Base-by-base conservation (phyloP, 257 asterid species). In the Paulownia fortunei region DNA sequence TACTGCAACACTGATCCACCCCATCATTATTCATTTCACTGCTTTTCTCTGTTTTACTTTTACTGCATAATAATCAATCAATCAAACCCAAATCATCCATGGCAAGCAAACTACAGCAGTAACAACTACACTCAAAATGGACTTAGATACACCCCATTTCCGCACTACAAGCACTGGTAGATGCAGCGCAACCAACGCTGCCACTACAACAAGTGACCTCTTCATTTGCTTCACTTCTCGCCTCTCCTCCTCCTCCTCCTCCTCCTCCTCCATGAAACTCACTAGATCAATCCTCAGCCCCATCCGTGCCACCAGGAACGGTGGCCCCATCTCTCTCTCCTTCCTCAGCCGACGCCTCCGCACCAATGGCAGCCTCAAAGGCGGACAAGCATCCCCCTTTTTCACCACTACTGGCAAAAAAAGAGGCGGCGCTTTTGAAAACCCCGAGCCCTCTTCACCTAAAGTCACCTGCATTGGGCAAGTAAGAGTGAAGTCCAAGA, bases 401-500 rank as follows among this genome's bases (percentile, higher is more conserved):
- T 84, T 90, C 82, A 73, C 82, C 24, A 23, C 7, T 24, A 36
- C 52, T 51, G 55, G 67, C 55, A 86, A 86, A 78, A 92, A 83
- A 39, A 79, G 88, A 12, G 95, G 92, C 12, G 76, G 82, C 47
- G 87, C 77, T 0, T 88, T 85, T 13, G 97, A 91, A 0, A 91
- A 87, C 74, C 97, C 89, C 0, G 98, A 92, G 59, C 98, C 97
- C 0, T 86, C 97, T 76, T 94, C 98, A 0, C 98, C 98, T 0
- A 94, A 94, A 37, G 98, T 94, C 5, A 94, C 98, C 30, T 94
- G 97, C 85, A 94, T 94, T 69, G 98, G 98, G 0, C 97, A 92
- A 37, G 98, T 94, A 0, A 78, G 98, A 0, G 98, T 94, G 9
- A 92, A 94, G 82, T 86, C 94, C 39, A 89, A 93, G 95, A 91